Base-by-base conservation (phyloP, 2,329 filamentous ascomycete species). In the Berkeleyomyces basicola region DNA sequence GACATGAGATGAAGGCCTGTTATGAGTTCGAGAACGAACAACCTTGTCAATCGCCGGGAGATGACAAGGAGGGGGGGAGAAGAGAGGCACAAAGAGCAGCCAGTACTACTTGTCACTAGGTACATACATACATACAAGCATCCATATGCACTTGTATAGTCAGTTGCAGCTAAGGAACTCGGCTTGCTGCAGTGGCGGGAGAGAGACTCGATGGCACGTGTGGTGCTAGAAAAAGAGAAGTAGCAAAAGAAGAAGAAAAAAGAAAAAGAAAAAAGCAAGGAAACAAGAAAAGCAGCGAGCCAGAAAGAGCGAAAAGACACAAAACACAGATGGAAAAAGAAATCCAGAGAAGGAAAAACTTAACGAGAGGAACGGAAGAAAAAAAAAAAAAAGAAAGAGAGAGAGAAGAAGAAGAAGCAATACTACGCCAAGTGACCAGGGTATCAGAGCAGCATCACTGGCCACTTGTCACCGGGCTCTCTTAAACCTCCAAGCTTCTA, bases 211-310 rank as follows among this genome's bases (percentile, higher is more conserved):
- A 51, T 36, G 9, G n/a, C n/a, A 37, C 9, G 7, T 14, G 37
- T 14, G 4, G 37, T 37, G 7, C 7, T 2, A 7, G 47, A 51
- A 33, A 33, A 5, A 23, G 6, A 16, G 5, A 42, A 58, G 33
- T 14, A 40, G 7, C 6, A 10, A 62, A 43, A 59, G 44, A 10
- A 16, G 23, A 33, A 53, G 31, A 44, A 7, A 58, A 31, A 14
- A 53, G 58, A 47, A 64, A 63, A 58, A 55, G 46, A 42, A 11
- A 47, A 57, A 44, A 65, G 59, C 44, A 31, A 51, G 37, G 64
- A 58, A 59, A 66, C 64, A 66, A 67, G 62, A 62, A 66, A 65
- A 66, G 67, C 37, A 40, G 55, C 62, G 42, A 63, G 40, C 62
- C 65, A 61, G 58, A 47, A 61, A 53, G 53, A 61, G 61, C 61